A percentile compares a stretch with the other conserved stretches of the same genome.
Conservation (phyloP, 495 filamentous ascomycete genomes). For the Glonium stellatum region DNA sequence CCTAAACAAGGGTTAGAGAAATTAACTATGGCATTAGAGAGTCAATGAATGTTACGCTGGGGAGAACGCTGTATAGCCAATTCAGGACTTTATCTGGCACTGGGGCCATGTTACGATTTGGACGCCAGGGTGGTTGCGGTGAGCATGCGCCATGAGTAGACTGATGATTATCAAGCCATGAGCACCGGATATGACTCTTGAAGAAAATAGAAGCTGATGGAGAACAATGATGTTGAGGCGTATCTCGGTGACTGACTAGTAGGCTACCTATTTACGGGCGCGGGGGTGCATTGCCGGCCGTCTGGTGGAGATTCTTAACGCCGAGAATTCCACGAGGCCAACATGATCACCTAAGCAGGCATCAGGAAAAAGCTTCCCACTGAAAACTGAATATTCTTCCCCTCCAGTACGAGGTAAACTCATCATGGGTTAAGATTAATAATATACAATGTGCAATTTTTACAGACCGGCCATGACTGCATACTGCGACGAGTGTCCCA, state of each 20-base stretch:
- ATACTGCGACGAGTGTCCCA: background rate
- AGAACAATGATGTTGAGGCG: no score
- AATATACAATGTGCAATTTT: background rate
- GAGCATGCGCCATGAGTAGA: conserved; percentile 17
- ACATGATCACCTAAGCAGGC: background rate
- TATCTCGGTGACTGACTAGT: no score
- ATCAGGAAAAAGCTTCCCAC: background rate
- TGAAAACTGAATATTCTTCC: background rate
- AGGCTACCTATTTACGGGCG: no score
- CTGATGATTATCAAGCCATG: background rate
- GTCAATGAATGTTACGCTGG: conserved; percentile 49
- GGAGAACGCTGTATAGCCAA: conserved; percentile 90
- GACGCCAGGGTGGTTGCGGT: conserved; percentile 9
- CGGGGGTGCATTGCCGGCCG: no score
- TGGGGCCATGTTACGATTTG: conserved; percentile 50
- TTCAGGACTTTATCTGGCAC: conserved; percentile 83
- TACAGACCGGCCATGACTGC: background rate
- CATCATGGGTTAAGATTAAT: background rate
- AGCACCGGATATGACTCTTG: background rate
- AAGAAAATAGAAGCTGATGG: background rate
- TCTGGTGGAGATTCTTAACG: background rate
- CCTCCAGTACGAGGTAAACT: background rate
- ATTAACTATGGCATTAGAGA: background rate
- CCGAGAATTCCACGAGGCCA: background rate
- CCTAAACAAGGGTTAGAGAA: conserved; percentile 44